Evolutionary conservation across 306 rosid species (phyloP).

Genomic region (Acacia melanoxylon): DNA sequence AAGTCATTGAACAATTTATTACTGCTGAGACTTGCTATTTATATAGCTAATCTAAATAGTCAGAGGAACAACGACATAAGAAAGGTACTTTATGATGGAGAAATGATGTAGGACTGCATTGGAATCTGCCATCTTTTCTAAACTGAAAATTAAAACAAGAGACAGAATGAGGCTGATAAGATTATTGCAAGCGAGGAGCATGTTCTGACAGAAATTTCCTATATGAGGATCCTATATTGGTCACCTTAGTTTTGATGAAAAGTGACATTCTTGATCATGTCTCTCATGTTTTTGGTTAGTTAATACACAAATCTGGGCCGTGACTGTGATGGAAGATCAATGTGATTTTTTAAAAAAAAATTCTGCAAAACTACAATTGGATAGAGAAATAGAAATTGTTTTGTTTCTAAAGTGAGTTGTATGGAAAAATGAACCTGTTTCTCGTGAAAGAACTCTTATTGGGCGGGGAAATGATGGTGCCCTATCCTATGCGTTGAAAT

Average conservation of each 20-base stretch:
- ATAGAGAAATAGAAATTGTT: background rate
- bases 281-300: background rate
- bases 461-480: background rate
- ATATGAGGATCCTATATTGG: background rate
- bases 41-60: background rate
- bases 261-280: background rate
- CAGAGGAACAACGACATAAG: background rate
- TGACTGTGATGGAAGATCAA: background rate
- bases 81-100: background rate
- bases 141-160: background rate
- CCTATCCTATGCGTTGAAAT: background rate
- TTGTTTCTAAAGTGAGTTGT: background rate
- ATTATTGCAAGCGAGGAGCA: background rate
- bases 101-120: background rate
- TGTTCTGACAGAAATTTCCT: background rate
- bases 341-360: background rate
- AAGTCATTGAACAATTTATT: background rate
- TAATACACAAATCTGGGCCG: background rate
- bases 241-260: background rate
- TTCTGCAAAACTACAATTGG: background rate
- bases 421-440: background rate
- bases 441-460: background rate
- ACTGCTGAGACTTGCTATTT: background rate
- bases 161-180: background rate
- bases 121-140: background rate